Evolutionary conservation across 2,329 filamentous ascomycete genomes (phyloP).

Genomic region (Talaromyces rugulosus): DNA sequence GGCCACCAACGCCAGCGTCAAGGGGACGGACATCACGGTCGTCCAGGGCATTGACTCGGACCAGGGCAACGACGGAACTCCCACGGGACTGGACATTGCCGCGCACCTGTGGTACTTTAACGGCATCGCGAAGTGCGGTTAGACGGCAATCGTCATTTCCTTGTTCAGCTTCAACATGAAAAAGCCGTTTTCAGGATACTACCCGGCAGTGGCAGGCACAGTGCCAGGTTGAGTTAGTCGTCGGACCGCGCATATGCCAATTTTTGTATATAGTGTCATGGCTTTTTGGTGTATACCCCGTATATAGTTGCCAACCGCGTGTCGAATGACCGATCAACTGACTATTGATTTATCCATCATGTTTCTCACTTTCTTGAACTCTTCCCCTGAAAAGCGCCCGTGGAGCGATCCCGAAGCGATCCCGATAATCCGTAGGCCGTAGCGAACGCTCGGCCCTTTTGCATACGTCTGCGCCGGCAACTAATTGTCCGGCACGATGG

Average conservation of each 20-base stretch:
- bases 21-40: conserved; percentile 27
- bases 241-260: not conserved
- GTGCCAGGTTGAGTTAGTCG: not conserved
- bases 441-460: not conserved
- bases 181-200: not conserved
- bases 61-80: conserved; percentile 31
- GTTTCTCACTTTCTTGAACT: not conserved
- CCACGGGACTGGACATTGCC: conserved; percentile 16
- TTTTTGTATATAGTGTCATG: not conserved
- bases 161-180: not conserved
- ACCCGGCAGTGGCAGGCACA: not conserved
- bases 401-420: not conserved
- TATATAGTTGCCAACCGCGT: not conserved
- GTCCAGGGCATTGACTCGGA: conserved; percentile 28
- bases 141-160: not conserved
- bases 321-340: not conserved
- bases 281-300: not conserved
- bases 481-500: not conserved
- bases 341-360: not conserved
- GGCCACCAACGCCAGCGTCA: conserved; percentile 23
- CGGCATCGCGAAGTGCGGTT: conserved; percentile 2
- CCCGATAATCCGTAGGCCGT: not conserved
- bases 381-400: not conserved
- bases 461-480: not conserved
- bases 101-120: conserved; percentile 33